Base-by-base conservation (phyloP, 2,329 filamentous ascomycete species). In the Parasarocladium wereldwijsianum region DNA sequence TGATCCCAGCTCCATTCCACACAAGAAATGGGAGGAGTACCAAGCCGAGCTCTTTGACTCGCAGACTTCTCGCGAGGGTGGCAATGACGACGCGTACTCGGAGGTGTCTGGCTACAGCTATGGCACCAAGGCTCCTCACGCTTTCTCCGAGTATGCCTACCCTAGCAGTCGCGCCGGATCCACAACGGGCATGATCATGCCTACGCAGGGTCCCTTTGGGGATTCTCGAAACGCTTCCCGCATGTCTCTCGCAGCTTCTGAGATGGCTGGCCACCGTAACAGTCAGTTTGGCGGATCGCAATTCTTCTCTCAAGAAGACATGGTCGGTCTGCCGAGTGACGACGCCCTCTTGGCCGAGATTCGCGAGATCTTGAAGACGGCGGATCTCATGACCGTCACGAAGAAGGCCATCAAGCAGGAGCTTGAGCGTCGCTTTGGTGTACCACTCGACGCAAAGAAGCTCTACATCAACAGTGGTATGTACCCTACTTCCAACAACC, bases 1-100 rank as follows among this genome's bases (percentile, higher is more conserved):
- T 49, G 90, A 98, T 49, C 87, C 90, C 10, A 65, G 69, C 26
- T 82, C 76, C 21, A 96, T 98, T 41, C 90, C 90, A 13, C 82
- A 83, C 59, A 98, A 96, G 76, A 90, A 82, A 66, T 98, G 90
- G 90, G 90, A 98, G 54, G 90, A 98, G 46, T 98, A 96, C 54
- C 90, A 98, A 55, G 80, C 80, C 38, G 90, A 96, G 64, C 74
- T 98, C 25, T 98, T 87, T 90, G 90, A 98, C 49, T 79, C 81
- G 1, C 83, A 93, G 57, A 92, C 71, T 6, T 64, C 81, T n/a
- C 77, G 79, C 44, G 71, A 76, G 40, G 87, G 96, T 49, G 62
- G 79, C 44, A n/a, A n/a, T n/a, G 71, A 76, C 40, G 90, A 98
- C 49, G 62, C 75, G 15, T 76, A 70, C 36, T 93, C 85, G 8